Evolutionary conservation across 176 grass and related monocot species (phyloP).

Genomic region (Triticum dicoccoides): DNA sequence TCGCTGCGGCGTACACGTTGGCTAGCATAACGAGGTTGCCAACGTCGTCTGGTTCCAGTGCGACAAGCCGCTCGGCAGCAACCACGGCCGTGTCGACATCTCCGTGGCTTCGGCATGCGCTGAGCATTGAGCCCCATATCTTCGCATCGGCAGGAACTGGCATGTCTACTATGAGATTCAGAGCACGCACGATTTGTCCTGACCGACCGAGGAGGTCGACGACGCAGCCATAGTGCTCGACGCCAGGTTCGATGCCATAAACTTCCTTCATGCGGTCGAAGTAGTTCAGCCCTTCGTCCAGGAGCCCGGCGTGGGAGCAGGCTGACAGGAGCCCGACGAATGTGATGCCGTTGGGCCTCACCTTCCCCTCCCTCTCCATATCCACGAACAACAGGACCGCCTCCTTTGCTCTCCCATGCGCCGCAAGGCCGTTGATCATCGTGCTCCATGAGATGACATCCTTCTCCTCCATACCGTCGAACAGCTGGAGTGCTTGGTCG

Average conservation of each 20-base stretch:
- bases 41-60: constrained; percentile 46
- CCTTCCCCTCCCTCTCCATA: constrained; percentile 45
- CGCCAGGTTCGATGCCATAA: constrained; percentile 33
- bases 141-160: constrained; percentile 35
- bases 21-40: constrained; percentile 62
- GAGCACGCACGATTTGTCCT: constrained; percentile 24
- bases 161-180: constrained; percentile 35
- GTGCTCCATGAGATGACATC: constrained; percentile 78
- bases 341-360: constrained; percentile 51
- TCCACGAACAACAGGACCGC: constrained; percentile 40
- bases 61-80: constrained; percentile 36
- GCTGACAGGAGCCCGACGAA: constrained; percentile 57
- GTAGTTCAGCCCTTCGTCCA: constrained; percentile 46
- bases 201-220: constrained; percentile 52
- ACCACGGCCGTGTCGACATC: constrained; percentile 35
- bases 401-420: constrained; percentile 44
- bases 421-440: constrained; percentile 39
- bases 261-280: constrained; percentile 41
- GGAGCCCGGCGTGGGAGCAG: constrained; percentile 59
- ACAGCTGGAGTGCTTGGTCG: constrained; percentile 45
- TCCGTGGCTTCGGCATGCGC: constrained; percentile 48
- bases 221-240: constrained; percentile 65
- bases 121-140: constrained; percentile 74
- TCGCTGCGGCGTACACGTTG: constrained; percentile 37
- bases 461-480: constrained; percentile 35